A percentile compares a stretch with the other conserved stretches of the same genome.
Evolutionary conservation across 352 stramenopile species (phyloP).

Genomic region (Thalassiosira mediterranea): DNA sequence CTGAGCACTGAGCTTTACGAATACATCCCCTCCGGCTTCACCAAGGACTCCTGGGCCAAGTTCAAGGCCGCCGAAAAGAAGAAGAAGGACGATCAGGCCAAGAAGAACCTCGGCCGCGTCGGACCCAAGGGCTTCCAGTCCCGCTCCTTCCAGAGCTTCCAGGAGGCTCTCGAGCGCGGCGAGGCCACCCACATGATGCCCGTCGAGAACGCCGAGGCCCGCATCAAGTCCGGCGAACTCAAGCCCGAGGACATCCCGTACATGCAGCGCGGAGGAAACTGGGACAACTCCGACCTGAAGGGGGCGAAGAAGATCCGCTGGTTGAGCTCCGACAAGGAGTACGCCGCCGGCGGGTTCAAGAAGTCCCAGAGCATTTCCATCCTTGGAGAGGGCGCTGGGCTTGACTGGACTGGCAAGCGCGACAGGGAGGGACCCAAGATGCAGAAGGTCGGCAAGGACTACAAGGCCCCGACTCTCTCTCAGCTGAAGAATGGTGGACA

Average conservation of each 20-base stretch:
- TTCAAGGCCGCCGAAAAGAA: conserved; percentile 81
- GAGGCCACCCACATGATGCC: conserved; percentile 76
- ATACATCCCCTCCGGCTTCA: conserved; percentile 82
- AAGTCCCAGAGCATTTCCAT: conserved; percentile 79
- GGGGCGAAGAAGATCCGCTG: conserved; percentile 71
- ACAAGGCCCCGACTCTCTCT: conserved; percentile 78
- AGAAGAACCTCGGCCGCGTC: conserved; percentile 76
- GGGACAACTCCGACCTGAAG: conserved; percentile 81
- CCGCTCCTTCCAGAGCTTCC: conserved; percentile 77
- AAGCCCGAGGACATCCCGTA: conserved; percentile 81
- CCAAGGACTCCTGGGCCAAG: conserved; percentile 72
- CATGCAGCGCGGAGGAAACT: conserved; percentile 75
- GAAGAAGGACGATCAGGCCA: conserved; percentile 61
- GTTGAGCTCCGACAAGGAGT: conserved; percentile 79
- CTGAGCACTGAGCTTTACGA: conserved; percentile 50
- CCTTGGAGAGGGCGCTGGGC: conserved; percentile 71
- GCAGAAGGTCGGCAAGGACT: conserved; percentile 78
- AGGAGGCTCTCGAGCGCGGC: conserved; percentile 76
- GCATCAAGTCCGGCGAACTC: conserved; percentile 63
- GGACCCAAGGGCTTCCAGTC: conserved; percentile 77
- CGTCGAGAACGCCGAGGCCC: conserved; percentile 70
- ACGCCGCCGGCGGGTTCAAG: conserved; percentile 70
- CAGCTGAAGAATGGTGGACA: conserved; percentile 56
- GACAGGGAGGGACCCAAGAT: conserved; percentile 43
- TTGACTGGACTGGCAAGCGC: conserved; percentile 78